Evolutionary conservation across 768 basidiomycete genomes (phyloP).

Genomic region (Naganishia vaughanmartiniae): DNA sequence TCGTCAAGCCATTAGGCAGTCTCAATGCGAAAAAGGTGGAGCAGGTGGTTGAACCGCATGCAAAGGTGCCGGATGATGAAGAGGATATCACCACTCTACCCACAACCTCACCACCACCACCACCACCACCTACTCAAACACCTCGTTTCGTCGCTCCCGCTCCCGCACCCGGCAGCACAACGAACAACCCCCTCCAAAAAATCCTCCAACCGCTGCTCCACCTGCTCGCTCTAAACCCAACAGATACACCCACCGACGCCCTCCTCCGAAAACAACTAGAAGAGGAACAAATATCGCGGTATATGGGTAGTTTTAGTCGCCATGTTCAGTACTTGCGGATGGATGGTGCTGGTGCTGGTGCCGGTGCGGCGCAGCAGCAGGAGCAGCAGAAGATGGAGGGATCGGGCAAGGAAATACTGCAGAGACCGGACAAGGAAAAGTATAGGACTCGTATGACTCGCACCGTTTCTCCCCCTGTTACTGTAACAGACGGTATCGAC

Average conservation of each 20-base stretch:
- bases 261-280: neutral
- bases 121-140: neutral
- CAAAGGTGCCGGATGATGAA: neutral
- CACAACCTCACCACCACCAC: neutral
- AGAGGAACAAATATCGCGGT: slow-evolving; percentile 14
- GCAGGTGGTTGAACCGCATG: neutral
- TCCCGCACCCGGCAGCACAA: neutral
- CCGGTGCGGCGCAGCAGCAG: neutral
- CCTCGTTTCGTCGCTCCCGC: neutral
- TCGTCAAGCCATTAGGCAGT: neutral
- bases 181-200: neutral
- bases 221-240: neutral
- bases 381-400: neutral
- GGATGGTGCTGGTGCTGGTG: neutral
- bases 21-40: neutral
- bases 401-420: no score
- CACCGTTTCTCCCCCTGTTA: neutral
- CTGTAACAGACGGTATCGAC: neutral
- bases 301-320: slow-evolving; percentile 17
- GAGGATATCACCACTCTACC: neutral
- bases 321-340: slow-evolving; percentile 21
- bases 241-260: slow-evolving; percentile 2
- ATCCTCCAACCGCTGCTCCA: neutral
- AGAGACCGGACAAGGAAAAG: neutral
- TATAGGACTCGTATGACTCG: no score